phyloP scores from a whole-genome alignment of 2,329 filamentous ascomycete species.

The Claviceps capensis region DNA sequence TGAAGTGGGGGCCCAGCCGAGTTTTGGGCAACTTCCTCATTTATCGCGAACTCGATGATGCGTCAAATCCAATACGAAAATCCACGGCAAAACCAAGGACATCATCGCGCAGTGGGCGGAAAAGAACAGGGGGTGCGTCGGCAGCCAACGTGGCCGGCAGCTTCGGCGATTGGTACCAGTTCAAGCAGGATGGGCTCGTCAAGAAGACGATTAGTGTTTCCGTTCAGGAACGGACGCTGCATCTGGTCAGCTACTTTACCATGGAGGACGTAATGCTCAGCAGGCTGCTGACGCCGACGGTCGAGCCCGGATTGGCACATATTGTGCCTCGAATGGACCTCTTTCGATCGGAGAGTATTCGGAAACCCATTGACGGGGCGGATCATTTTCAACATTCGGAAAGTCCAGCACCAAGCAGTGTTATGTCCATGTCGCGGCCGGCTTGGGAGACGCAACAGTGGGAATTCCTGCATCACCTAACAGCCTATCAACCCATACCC shows the following conservation, averaged over 20 bases:
- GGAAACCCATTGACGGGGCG: slow-evolving; percentile 3
- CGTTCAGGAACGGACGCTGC: slow-evolving; percentile 60
- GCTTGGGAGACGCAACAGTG: slow-evolving; percentile 3
- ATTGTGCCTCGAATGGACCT: slow-evolving; percentile 3
- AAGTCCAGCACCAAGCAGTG: background rate
- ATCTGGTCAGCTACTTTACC: slow-evolving; percentile 78
- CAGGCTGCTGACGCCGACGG: background rate
- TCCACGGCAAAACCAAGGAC: background rate
- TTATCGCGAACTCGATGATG: slow-evolving; percentile 59
- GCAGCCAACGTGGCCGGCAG: slow-evolving; percentile 43
- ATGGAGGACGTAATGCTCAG: slow-evolving; percentile 42
- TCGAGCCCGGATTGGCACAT: background rate
- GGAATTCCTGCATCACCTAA: slow-evolving; percentile 1
- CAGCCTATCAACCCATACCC: slow-evolving; percentile 1
- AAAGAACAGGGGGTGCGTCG: background rate
- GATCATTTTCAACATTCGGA: background rate
- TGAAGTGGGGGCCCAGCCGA: slow-evolving; percentile 80
- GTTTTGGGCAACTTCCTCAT: slow-evolving; percentile 74
- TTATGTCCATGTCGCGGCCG: background rate
- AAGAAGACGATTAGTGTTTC: slow-evolving; percentile 86
- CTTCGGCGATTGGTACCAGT: slow-evolving; percentile 71
- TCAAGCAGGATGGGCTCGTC: slow-evolving; percentile 67
- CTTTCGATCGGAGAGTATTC: slow-evolving; percentile 1
- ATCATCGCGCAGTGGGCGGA: background rate
- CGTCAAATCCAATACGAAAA: background rate